A percentile compares a stretch with the other conserved stretches of the same genome.
Conservation (phyloP, 2,329 filamentous ascomycete species). For the Claviceps maximensis region DNA sequence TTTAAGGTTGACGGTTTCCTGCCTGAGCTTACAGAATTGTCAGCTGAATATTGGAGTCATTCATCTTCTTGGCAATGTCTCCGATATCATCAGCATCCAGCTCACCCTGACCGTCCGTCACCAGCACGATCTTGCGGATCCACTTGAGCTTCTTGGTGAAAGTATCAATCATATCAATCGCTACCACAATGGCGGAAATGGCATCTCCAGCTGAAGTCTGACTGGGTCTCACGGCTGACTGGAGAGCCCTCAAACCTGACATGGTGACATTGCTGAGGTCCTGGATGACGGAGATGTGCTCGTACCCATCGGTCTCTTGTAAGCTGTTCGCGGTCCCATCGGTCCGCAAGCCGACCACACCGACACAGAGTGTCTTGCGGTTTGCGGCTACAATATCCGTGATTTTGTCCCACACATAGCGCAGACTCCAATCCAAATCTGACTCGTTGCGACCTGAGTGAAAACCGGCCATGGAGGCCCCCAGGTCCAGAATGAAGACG, state of each 20-base stretch:
- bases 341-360: conserved; percentile 75
- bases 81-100: conserved; percentile 62
- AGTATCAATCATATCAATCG: conserved; percentile 69
- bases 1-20: background rate
- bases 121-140: conserved; percentile 64
- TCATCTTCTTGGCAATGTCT: conserved; percentile 60
- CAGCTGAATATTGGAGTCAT: conserved; percentile 63
- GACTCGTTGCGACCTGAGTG: conserved; percentile 59
- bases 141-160: conserved; percentile 75
- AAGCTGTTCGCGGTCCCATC: conserved; percentile 62
- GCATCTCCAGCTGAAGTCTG: conserved; percentile 61
- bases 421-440: conserved; percentile 80
- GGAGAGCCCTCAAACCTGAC: conserved; percentile 53
- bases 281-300: conserved; percentile 71
- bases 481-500: conserved; percentile 83
- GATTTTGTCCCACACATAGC: conserved; percentile 88
- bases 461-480: conserved; percentile 65
- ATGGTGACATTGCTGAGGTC: conserved; percentile 48
- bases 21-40: conserved; percentile 52
- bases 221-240: conserved; percentile 52
- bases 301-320: conserved; percentile 57
- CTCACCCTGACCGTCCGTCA: conserved; percentile 66
- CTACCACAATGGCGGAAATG: conserved; percentile 76
- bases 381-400: conserved; percentile 55
- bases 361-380: conserved; percentile 53